Evolutionary conservation across 495 filamentous ascomycete genomes (phyloP).

Genomic region (Penicillium coprophilum): DNA sequence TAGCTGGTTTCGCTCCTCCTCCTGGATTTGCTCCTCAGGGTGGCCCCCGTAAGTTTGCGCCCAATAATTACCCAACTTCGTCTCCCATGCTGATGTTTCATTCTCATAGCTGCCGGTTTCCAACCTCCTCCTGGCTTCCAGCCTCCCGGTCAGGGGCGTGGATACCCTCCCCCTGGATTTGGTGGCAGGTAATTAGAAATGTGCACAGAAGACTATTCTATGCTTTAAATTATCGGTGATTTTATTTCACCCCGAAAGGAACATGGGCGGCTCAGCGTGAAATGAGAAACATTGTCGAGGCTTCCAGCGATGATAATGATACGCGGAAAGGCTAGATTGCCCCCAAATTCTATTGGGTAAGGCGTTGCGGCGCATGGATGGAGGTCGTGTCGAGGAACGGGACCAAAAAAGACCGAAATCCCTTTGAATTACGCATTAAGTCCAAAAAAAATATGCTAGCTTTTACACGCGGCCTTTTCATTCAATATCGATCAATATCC

Average conservation of each 20-base stretch:
- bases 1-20: constrained; percentile 61
- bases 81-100: constrained; percentile 21
- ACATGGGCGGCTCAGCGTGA: constrained; percentile 11
- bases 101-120: constrained; percentile 53
- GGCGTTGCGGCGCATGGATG: constrained; percentile 53
- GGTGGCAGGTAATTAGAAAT: constrained; percentile 60
- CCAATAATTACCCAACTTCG: constrained; percentile 1
- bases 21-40: constrained; percentile 63
- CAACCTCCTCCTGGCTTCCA: constrained; percentile 73
- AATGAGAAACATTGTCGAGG: constrained; percentile 8
- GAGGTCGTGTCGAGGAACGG: constrained; percentile 34
- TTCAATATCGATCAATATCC: neutral
- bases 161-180: constrained; percentile 76
- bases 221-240: constrained; percentile 22
- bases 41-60: constrained; percentile 55
- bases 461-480: constrained; percentile 4
- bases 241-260: constrained; percentile 18
- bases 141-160: constrained; percentile 61
- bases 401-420: constrained; percentile 30
- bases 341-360: constrained; percentile 41
- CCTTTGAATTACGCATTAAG: constrained; percentile 30
- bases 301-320: constrained; percentile 14
- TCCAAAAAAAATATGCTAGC: constrained; percentile 37
- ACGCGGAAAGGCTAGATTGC: constrained; percentile 25
- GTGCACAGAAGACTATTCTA: constrained; percentile 23